Base-by-base conservation (phyloP, 163 green algal species). In the Chlamydomonas reinhardtii region DNA sequence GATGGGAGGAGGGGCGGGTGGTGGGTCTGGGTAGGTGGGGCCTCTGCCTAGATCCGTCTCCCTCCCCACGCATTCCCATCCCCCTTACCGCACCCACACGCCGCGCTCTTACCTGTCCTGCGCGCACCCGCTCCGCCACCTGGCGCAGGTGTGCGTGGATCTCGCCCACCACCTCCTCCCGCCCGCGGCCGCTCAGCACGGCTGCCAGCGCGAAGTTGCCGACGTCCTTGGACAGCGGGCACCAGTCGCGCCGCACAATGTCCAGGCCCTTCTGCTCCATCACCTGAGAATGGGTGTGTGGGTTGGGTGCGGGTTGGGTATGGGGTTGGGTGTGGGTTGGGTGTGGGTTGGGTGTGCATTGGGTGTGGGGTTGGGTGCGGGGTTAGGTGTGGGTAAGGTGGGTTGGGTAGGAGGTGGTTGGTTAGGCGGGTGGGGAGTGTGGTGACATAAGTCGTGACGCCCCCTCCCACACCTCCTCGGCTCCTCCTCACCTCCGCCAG, bases 221-320 rank as follows among this genome's bases (percentile, higher is more conserved):
- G 29, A 91, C 85, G 35, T 99, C 95, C 89, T 99, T 89, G 82
- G 93, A 94, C 59, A 99, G 92, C 27, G 94, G 92, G 86, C 93
- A 98, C 98, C 98, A 99, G 94, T 99, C 98, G 52, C 98, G 94
- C 11, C 98, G 93, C 81, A 99, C 97, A 70, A 99, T 99, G 93
- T 99, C 98, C 76, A 99, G 93, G 2, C 98, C 98, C 92, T 99
- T 99, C 77, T 95, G 90, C 94, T 99, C 98, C 84, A 97, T 89
- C 52, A 95, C 91, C 93, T 98, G 88, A 65, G 14, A 11, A 6
- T 14, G n/a, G n/a, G n/a, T n/a, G n/a, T n/a, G 22, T 22, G 22
- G 69, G 69, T 48, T 48, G 39, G 5, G 39, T 48, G n/a, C 8
- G 39, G 5, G 39, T 48, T 48, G 5, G 8, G 39, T 14, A 48